These are phyloP conservation scores for Pseudomassariella vexata DNA, from an alignment of 2,329 filamentous ascomycete genomes.

Conservation along the genomic window DNA sequence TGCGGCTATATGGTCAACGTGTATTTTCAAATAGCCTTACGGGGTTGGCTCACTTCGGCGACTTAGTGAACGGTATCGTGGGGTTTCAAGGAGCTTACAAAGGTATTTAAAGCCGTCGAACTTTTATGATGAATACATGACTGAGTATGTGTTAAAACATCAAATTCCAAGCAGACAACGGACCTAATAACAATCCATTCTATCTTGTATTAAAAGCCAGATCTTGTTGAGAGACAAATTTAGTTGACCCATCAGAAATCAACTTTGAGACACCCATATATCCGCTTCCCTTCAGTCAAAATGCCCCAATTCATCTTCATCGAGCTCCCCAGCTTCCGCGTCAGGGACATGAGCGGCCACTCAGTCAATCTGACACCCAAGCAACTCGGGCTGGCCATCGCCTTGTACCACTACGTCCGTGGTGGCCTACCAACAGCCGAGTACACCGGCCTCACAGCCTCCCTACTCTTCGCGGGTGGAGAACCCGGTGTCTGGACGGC, in stretches of 20 bases:
- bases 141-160: too few species aligned
- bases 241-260: background rate
- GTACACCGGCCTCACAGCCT: constrained; percentile 17
- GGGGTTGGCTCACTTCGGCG: too few species aligned
- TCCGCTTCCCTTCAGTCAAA: background rate
- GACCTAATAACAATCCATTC: too few species aligned
- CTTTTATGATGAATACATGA: too few species aligned
- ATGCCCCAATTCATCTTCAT: constrained; percentile 25
- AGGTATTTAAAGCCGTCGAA: too few species aligned
- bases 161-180: too few species aligned
- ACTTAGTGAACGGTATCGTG: too few species aligned
- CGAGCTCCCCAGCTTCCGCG: constrained; percentile 23
- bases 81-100: too few species aligned
- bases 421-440: constrained; percentile 15
- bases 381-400: constrained; percentile 16
- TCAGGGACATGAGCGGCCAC: constrained; percentile 19
- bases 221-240: too few species aligned
- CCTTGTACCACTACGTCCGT: constrained; percentile 20
- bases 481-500: constrained; percentile 23
- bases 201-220: too few species aligned
- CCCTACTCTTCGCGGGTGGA: constrained; percentile 21
- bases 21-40: too few species aligned
- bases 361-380: constrained; percentile 14
- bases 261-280: background rate
- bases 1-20: too few species aligned